Evolutionary conservation across 1,139 yeast genomes (phyloP).

Genomic region (Blastobotrys persicus): DNA sequence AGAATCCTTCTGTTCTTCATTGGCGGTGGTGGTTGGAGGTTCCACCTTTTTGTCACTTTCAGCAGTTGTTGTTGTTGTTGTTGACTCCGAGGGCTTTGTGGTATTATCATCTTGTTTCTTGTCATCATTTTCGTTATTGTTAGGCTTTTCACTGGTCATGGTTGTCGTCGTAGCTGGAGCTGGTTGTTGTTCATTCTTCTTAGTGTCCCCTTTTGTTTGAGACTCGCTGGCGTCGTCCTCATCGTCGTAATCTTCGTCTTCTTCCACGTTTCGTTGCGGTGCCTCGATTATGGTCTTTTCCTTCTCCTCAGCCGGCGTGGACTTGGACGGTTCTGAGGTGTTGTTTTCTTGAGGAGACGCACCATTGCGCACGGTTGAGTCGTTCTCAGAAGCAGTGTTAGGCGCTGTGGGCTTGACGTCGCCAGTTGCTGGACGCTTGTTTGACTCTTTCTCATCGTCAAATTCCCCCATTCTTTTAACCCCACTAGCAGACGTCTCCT

Average conservation of each 20-base stretch:
- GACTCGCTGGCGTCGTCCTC: conserved; percentile 41
- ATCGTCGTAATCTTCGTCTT: conserved; percentile 82
- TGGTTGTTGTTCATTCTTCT: conserved; percentile 10
- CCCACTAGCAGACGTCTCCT: conserved; percentile 11
- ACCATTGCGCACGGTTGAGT: background rate
- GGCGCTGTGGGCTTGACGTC: conserved; percentile 14
- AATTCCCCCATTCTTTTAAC: conserved; percentile 19
- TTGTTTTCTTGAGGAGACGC: background rate
- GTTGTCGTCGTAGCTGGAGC: background rate
- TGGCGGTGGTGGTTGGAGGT: conserved; percentile 5
- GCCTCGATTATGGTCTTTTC: conserved; percentile 46
- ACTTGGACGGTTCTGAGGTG: conserved; percentile 4
- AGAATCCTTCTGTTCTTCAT: conserved; percentile 10
- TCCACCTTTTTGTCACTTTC: background rate
- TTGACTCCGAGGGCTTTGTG: background rate
- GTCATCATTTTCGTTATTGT: background rate
- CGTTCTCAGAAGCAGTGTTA: background rate
- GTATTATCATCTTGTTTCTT: background rate
- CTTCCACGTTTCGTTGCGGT: conserved; percentile 74
- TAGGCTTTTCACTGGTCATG: background rate
- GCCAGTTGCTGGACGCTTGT: conserved; percentile 18
- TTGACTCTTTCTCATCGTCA: conserved; percentile 18
- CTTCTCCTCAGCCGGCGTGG: conserved; percentile 20
- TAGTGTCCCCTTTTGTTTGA: conserved; percentile 10
- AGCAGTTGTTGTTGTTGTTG: background rate